Conservation (phyloP, 2,329 filamentous ascomycete species). For the Rachicladosporium sp. region DNA sequence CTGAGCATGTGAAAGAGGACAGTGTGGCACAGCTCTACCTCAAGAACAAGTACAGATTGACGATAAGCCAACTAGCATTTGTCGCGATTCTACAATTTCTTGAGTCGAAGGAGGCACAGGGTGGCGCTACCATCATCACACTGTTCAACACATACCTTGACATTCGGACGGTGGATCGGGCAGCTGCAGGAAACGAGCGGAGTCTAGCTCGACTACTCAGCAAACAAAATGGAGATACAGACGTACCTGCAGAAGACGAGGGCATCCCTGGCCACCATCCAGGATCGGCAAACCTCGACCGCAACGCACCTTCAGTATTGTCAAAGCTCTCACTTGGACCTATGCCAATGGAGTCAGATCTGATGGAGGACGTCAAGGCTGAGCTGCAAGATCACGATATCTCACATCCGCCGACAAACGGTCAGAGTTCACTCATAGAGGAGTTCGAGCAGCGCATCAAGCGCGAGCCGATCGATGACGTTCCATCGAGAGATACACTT, state of each 20-base stretch:
- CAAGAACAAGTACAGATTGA: conserved; percentile 77
- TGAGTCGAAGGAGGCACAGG: conserved; percentile 71
- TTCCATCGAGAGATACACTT: conserved; percentile 62
- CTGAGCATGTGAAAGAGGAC: conserved; percentile 68
- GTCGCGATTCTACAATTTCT: conserved; percentile 77
- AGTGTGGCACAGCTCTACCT: conserved; percentile 67
- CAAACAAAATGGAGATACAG: conserved; percentile 40
- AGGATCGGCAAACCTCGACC: conserved; percentile 48
- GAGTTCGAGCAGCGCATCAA: conserved; percentile 84
- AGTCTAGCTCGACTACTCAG: conserved; percentile 49
- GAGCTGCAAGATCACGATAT: conserved; percentile 77
- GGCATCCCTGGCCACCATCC: conserved; percentile 56
- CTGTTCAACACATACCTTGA: conserved; percentile 54
- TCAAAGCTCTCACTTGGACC: conserved; percentile 63
- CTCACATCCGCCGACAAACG: conserved; percentile 58
- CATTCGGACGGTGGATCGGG: conserved; percentile 47
- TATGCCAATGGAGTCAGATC: conserved; percentile 68
- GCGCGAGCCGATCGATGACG: conserved; percentile 77
- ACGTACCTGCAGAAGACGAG: conserved; percentile 54
- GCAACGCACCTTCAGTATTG: conserved; percentile 46
- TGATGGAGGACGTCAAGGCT: conserved; percentile 74
- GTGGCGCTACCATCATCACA: conserved; percentile 64
- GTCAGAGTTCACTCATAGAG: conserved; percentile 64
- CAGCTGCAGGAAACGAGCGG: conserved; percentile 40
- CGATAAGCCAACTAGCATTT: conserved; percentile 75